Base-by-base conservation (phyloP, 306 rosid species). In the Casuarina cunninghamiana region DNA sequence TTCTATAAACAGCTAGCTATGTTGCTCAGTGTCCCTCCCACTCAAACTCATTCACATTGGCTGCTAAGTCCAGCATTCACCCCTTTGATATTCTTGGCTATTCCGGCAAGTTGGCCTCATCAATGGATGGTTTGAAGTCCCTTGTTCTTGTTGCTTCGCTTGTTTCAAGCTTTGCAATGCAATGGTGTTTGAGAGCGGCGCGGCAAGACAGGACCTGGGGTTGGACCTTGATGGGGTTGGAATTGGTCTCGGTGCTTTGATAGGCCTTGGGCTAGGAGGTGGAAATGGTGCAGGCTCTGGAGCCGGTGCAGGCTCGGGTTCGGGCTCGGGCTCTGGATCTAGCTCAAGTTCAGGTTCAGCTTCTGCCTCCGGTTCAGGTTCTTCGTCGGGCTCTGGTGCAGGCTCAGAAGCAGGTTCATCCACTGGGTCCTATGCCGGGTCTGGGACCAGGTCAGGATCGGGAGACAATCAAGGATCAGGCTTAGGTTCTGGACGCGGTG, bases 161-260 rank as follows among this genome's bases (percentile, higher is more conserved):
- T n/a, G 80, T 88, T 80, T 83, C 79, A 3, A 43, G 86, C 9
- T 75, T 81, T 62, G 69, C 35, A 26, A 26, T 2, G 7, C 7
- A 1, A 61, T 80, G 11, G 53, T 60, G 2, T 83, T 79, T 19
- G 89, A 88, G 32, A 77, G 97, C 41, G 78, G 93, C 75, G 89
- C 60, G 26, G 91, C 80, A 26, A 86, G 94, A 77, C 86, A 88
- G 78, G 87, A 91, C 72, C 84, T 91, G 1, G 94, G 94, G 10
- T 39, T 91, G 77, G 83, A 89, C 84, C 81, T 91, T 1, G 97
- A 92, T 61, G 93, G 93, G 5, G 1, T 87, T 6, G 92, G 97
- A 45, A 1, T 87, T 71, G 90, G 94, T 10, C 3, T 88, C 1
- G 32, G 32, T 26, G 32, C 32, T 26, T 0, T 26, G 32, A 26